Percentiles rank a stretch among this genome's conserved stretches.
Evolutionary conservation across 192 early-diverging fungal genomes (phyloP).

Genomic region (Linnemannia elongata): DNA sequence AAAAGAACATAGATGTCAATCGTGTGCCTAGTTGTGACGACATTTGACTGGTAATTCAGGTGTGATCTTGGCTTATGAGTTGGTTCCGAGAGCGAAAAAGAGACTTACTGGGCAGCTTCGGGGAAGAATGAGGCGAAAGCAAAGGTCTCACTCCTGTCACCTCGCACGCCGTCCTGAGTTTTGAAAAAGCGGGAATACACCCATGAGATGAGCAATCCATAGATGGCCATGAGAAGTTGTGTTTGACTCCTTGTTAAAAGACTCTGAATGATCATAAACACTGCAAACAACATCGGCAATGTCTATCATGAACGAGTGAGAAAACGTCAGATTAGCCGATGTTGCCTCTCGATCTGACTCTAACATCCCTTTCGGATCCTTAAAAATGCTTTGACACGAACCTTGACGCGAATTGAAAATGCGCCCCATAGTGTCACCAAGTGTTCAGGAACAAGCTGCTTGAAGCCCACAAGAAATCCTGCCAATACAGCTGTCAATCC

Average conservation of each 20-base stretch:
- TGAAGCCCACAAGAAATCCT: conserved; percentile 89
- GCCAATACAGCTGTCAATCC: conserved; percentile 81
- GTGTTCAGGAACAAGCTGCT: conserved; percentile 93
- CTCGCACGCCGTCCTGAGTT: conserved; percentile 79
- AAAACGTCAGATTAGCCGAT: neutral
- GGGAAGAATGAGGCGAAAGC: conserved; percentile 93
- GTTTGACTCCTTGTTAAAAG: conserved; percentile 64
- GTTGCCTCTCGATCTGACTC: neutral
- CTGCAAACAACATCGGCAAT: conserved; percentile 62
- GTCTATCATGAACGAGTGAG: conserved; percentile 36
- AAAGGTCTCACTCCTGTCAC: conserved; percentile 94
- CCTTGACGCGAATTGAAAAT: conserved; percentile 83
- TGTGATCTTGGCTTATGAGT: no score
- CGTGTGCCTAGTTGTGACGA: neutral
- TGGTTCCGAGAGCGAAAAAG: neutral
- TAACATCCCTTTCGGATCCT: neutral
- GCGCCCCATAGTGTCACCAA: conserved; percentile 73
- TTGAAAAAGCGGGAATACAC: conserved; percentile 90
- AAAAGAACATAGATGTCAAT: neutral
- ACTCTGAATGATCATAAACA: conserved; percentile 58
- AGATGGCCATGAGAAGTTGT: conserved; percentile 78
- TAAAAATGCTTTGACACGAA: conserved; percentile 53
- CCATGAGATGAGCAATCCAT: conserved; percentile 83
- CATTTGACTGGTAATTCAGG: neutral
- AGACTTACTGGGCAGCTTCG: conserved; percentile 77